These are phyloP conservation scores for Microsporum audouinii DNA, from an alignment of 2,329 filamentous ascomycete species.

Conservation along the genomic window DNA sequence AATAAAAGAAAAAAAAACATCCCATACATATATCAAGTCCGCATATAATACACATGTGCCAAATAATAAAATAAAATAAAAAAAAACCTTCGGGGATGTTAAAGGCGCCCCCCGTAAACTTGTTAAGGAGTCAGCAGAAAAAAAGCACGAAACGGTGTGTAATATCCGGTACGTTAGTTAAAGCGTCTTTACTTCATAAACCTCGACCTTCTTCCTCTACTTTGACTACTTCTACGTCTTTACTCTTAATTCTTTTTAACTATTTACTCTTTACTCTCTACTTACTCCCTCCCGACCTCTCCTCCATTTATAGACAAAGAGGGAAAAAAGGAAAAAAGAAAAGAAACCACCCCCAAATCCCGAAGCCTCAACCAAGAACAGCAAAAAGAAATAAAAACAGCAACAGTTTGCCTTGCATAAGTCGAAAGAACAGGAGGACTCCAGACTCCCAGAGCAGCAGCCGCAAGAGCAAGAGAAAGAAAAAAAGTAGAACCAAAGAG, in stretches of 20 bases:
- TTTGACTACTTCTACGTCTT: background rate
- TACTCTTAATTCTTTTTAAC: background rate
- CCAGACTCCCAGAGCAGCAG: background rate
- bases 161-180: conserved; percentile 1
- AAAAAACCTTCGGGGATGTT: background rate
- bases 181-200: background rate
- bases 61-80: background rate
- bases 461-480: background rate
- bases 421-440: background rate
- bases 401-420: background rate
- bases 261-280: background rate
- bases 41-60: conserved; percentile 2
- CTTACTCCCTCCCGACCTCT: background rate
- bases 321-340: background rate
- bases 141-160: conserved; percentile 2
- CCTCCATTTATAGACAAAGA: too few relatives aligned
- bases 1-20: background rate
- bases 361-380: background rate
- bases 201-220: background rate
- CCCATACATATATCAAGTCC: background rate
- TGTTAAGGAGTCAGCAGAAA: background rate
- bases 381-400: background rate
- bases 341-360: background rate
- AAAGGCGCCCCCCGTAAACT: background rate
- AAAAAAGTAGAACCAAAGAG: background rate